These are phyloP conservation scores for Flaveria sonorensis DNA, from an alignment of 129 eudicot species.

Conservation along the genomic window DNA sequence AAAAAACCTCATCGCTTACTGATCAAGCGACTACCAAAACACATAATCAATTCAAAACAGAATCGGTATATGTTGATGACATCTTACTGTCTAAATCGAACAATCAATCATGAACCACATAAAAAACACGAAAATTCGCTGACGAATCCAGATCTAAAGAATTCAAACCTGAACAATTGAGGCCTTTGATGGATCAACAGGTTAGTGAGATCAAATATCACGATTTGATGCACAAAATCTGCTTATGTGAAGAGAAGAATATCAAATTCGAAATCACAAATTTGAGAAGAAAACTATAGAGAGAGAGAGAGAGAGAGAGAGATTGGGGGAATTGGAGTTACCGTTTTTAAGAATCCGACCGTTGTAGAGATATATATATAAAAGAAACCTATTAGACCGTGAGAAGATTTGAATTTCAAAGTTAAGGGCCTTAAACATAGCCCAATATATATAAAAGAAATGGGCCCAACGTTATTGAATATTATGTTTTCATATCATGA, in stretches of 20 bases:
- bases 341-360: constrained; percentile 33
- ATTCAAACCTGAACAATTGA: constrained; percentile 30
- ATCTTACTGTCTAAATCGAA: background rate
- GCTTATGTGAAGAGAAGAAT: constrained; percentile 1
- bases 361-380: constrained; percentile 6
- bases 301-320: background rate
- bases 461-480: background rate
- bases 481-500: no score
- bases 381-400: background rate
- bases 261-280: background rate
- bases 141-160: constrained; percentile 19
- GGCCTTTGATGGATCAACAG: constrained; percentile 8
- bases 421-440: background rate
- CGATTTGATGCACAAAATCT: background rate
- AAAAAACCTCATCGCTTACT: background rate
- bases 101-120: background rate
- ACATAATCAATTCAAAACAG: no score
- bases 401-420: constrained; percentile 25
- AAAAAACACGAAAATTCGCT: background rate
- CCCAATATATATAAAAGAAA: constrained; percentile 12
- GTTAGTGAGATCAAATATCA: constrained; percentile 9
- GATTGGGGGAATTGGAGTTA: constrained; percentile 22
- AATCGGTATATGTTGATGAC: no score
- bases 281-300: background rate
- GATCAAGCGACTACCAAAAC: constrained; percentile 7